These are phyloP conservation scores for Trametes sp. DNA, from an alignment of 1,284 basidiomycete species.

Conservation along the genomic window DNA sequence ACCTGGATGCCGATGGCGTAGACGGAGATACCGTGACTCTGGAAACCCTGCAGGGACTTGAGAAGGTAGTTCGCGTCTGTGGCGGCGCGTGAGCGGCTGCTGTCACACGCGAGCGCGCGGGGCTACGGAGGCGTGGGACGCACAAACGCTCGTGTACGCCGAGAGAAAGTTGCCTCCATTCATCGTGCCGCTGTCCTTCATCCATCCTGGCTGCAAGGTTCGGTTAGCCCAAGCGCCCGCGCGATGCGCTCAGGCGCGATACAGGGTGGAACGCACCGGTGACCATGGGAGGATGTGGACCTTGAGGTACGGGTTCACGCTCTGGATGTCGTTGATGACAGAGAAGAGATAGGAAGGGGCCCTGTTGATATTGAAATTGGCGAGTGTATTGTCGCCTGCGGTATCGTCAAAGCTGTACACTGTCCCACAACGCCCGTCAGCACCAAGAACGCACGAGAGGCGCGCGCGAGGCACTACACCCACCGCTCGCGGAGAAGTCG, in stretches of 20 bases:
- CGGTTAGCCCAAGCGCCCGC: background rate
- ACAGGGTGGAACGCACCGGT: conserved; percentile 49
- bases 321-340: conserved; percentile 53
- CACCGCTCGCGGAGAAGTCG: conserved; percentile 49
- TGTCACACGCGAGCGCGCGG: background rate
- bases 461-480: background rate
- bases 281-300: conserved; percentile 60
- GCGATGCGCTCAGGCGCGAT: background rate
- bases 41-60: conserved; percentile 54
- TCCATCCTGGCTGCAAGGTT: conserved; percentile 54
- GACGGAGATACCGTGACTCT: conserved; percentile 49
- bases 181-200: conserved; percentile 55
- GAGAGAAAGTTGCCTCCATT: conserved; percentile 52
- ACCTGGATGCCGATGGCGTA: conserved; percentile 53
- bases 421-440: conserved; percentile 29
- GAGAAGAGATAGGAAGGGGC: conserved; percentile 56
- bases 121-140: conserved; percentile 22
- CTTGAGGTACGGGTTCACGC: conserved; percentile 50
- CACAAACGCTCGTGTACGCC: conserved; percentile 47
- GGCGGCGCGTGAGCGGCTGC: background rate
- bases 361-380: conserved; percentile 51
- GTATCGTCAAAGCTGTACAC: conserved; percentile 58
- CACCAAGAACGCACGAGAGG: background rate
- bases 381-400: conserved; percentile 51
- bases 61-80: conserved; percentile 35